A percentile compares a stretch with the other conserved stretches of the same genome.
phyloP scores from a whole-genome alignment of 1,284 basidiomycete genomes.

The Quambalaria eucalypti region DNA sequence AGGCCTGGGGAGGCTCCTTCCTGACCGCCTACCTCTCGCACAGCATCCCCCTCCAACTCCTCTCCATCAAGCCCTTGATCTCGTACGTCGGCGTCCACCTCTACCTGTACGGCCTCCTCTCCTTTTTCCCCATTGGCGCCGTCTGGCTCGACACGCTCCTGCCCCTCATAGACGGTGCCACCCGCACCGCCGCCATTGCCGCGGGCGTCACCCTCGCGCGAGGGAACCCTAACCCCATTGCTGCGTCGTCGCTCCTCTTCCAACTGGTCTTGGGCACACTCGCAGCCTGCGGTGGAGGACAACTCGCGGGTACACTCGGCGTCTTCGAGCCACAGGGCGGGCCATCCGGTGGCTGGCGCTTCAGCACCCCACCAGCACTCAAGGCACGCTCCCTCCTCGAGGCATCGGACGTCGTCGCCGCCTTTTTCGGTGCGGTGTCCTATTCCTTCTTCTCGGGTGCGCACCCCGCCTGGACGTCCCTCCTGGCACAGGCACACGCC shows the following conservation, averaged over 20 bases:
- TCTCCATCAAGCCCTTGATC: slow-evolving; percentile 23
- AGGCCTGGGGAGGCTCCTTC: slow-evolving; percentile 34
- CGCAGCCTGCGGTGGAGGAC: slow-evolving; percentile 30
- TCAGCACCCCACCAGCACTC: slow-evolving; percentile 25
- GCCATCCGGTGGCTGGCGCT: slow-evolving; percentile 16
- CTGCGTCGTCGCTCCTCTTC: slow-evolving; percentile 12
- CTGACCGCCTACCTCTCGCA: slow-evolving; percentile 22
- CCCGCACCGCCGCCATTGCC: slow-evolving; percentile 23
- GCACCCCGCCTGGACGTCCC: slow-evolving; percentile 12
- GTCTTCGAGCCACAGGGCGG: slow-evolving; percentile 18
- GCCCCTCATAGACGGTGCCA: slow-evolving; percentile 28
- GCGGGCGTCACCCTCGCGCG: slow-evolving; percentile 20
- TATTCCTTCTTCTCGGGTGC: slow-evolving; percentile 20
- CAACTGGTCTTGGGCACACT: slow-evolving; percentile 28
- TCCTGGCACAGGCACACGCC: background rate
- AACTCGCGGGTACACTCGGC: slow-evolving; percentile 28
- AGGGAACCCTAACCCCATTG: slow-evolving; percentile 17
- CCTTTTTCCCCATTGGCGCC: slow-evolving; percentile 9
- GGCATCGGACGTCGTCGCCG: slow-evolving; percentile 25
- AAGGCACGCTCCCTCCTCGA: slow-evolving; percentile 17
- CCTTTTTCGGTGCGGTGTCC: slow-evolving; percentile 17
- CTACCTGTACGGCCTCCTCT: slow-evolving; percentile 6
- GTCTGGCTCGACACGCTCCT: slow-evolving; percentile 21
- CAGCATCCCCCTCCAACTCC: slow-evolving; percentile 25
- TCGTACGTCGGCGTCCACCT: slow-evolving; percentile 33